phyloP scores from a whole-genome alignment of 441 rosid species.

The Croton setiger region DNA sequence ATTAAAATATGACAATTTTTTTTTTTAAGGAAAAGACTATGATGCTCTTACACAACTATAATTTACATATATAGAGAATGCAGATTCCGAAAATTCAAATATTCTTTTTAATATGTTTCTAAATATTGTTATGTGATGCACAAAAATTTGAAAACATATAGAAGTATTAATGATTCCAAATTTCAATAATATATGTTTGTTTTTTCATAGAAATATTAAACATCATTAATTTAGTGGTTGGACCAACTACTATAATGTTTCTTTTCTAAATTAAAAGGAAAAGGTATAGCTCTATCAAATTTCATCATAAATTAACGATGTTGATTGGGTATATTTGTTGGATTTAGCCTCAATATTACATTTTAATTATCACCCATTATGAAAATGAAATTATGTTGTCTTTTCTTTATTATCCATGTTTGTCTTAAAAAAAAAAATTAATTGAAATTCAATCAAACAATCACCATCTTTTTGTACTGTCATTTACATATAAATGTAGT shows the following conservation, averaged over 20 bases:
- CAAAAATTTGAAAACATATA: too few species aligned
- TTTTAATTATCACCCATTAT: neutral
- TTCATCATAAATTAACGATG: slow-evolving; percentile 3
- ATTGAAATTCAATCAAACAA: neutral
- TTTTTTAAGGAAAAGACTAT: too few species aligned
- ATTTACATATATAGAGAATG: too few species aligned
- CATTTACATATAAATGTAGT: neutral
- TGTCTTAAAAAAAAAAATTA: neutral
- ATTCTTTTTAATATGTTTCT: too few species aligned
- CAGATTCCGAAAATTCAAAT: too few species aligned
- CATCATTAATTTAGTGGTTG: neutral
- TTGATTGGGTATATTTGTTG: neutral
- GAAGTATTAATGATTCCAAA: neutral
- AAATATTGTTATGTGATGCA: too few species aligned
- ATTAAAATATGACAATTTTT: too few species aligned
- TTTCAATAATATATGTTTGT: neutral
- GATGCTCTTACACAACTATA: too few species aligned
- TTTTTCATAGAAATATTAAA: neutral
- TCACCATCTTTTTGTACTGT: slow-evolving; percentile 1
- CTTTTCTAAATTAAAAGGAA: neutral
- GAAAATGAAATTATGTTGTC: neutral
- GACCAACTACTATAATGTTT: neutral
- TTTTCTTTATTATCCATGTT: neutral
- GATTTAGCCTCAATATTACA: neutral
- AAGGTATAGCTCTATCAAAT: neutral